Percentiles rank a stretch among this genome's conserved stretches.
Conservation (phyloP, 805 yeast species). For the Barnettozyma wickerhamii region DNA sequence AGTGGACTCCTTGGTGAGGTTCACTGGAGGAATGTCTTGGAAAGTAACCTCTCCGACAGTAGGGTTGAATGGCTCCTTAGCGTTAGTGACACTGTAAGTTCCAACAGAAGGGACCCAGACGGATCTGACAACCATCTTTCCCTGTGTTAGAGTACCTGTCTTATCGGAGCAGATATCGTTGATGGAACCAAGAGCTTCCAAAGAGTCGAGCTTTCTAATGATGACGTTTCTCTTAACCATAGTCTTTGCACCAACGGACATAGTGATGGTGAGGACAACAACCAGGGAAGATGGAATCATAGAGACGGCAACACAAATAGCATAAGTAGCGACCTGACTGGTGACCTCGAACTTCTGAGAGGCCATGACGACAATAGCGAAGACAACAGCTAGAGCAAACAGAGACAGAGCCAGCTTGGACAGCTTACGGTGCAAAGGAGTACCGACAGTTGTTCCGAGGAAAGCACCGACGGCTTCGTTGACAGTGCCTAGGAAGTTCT, state of each 20-base stretch:
- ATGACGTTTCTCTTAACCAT: slow-evolving; percentile 66
- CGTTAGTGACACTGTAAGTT: slow-evolving; percentile 45
- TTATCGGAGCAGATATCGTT: slow-evolving; percentile 80
- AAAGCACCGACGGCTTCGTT: slow-evolving; percentile 60
- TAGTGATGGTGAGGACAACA: slow-evolving; percentile 78
- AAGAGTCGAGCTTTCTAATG: slow-evolving; percentile 71
- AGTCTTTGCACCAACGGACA: slow-evolving; percentile 77
- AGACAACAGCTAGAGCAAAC: slow-evolving; percentile 73
- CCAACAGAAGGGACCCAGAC: slow-evolving; percentile 68
- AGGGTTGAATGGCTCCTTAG: slow-evolving; percentile 63
- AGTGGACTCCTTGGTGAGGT: no score
- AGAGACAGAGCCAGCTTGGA: slow-evolving; percentile 72
- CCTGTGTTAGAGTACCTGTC: slow-evolving; percentile 79
- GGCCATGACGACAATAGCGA: slow-evolving; percentile 85
- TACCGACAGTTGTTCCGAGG: slow-evolving; percentile 73
- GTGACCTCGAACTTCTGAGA: slow-evolving; percentile 71
- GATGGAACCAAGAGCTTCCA: slow-evolving; percentile 76
- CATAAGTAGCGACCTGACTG: slow-evolving; percentile 80
- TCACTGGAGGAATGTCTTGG: no score
- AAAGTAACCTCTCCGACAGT: slow-evolving; percentile 54
- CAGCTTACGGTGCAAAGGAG: slow-evolving; percentile 74
- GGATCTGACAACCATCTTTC: slow-evolving; percentile 69
- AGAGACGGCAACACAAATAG: slow-evolving; percentile 74
- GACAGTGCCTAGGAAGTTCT: slow-evolving; percentile 36
- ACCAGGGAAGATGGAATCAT: slow-evolving; percentile 81